A percentile compares a stretch with the other conserved stretches of the same genome.
Evolutionary conservation across 2,329 filamentous ascomycete species (phyloP).

Genomic region (Xylaria sp.): DNA sequence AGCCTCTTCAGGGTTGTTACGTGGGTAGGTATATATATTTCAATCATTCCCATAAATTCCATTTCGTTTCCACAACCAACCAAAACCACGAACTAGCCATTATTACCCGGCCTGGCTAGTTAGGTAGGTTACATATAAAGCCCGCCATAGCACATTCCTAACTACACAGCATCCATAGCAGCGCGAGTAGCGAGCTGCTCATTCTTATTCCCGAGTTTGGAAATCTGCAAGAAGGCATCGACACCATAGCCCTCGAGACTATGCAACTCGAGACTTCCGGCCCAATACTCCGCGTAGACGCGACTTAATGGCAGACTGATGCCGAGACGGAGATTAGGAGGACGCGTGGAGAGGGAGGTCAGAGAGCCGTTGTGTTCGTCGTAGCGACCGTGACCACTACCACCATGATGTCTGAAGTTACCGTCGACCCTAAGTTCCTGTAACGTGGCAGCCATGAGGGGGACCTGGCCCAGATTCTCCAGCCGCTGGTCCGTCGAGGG

Average conservation of each 20-base stretch:
- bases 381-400: background rate
- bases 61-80: background rate
- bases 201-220: slow-evolving; percentile 96
- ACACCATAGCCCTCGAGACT: slow-evolving; percentile 95
- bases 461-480: slow-evolving; percentile 86
- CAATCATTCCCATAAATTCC: background rate
- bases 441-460: slow-evolving; percentile 91
- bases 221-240: slow-evolving; percentile 95
- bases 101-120: too few species aligned
- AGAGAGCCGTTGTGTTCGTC: slow-evolving; percentile 70
- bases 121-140: background rate
- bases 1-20: background rate
- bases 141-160: slow-evolving; percentile 49
- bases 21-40: background rate
- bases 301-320: slow-evolving; percentile 94
- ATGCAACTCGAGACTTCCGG: slow-evolving; percentile 88
- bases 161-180: slow-evolving; percentile 77
- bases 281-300: slow-evolving; percentile 98
- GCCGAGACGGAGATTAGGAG: slow-evolving; percentile 86
- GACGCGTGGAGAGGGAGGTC: slow-evolving; percentile 80
- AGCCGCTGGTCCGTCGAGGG: slow-evolving; percentile 80
- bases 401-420: slow-evolving; percentile 25
- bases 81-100: background rate
- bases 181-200: slow-evolving; percentile 86
- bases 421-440: slow-evolving; percentile 76